Base-by-base conservation (phyloP, 768 basidiomycete species). In the Chalciporus pseudorubinellus region DNA sequence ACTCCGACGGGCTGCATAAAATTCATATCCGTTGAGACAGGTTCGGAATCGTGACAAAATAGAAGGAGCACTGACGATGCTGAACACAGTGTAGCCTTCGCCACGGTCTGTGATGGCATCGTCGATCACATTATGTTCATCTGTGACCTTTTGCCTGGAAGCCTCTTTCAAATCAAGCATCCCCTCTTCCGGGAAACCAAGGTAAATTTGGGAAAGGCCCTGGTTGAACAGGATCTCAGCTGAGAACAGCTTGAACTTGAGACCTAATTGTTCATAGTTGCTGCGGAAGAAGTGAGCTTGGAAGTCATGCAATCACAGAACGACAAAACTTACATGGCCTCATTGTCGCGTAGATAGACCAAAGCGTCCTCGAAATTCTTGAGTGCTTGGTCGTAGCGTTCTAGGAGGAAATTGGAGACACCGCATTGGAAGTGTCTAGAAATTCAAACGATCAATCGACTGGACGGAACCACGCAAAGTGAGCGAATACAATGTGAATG, bases 191-290 rank as follows among this genome's bases (percentile, higher is more conserved):
- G 71, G 44, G 36, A 81, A 77, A 28, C 83, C 87, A 55, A 88
- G 72, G 71, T 92, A 84, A 28, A 98, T 81, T 53, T 80, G 77
- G 14, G 84, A 76, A 33, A 97, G 81, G 6, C 89, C 94, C 58
- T 83, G 85, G 70, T 97, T 97, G 77, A 95, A 97, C 29, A 92
- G 73, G 26, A 95, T 85, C 66, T 98, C 95, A 3, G 92, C 87
- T 22, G 88, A 85, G 71, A 83, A 90, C 14, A 98, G 82, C 49
- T 80, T 81, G 76, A 97, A 95, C 57, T 87, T 85, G 68, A 98
- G 87, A 28, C 95, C 95, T 13, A 98, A 78, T 71, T 92, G 91
- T 62, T 91, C 89, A 71, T 95, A 95, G 67, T 94, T 90, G 61
- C 89, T 91, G 59, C 12, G 7, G 44, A 39, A 20, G 24, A 10